These are phyloP conservation scores for Alternaria brassicae DNA, from an alignment of 2,329 filamentous ascomycete genomes.

Conservation along the genomic window DNA sequence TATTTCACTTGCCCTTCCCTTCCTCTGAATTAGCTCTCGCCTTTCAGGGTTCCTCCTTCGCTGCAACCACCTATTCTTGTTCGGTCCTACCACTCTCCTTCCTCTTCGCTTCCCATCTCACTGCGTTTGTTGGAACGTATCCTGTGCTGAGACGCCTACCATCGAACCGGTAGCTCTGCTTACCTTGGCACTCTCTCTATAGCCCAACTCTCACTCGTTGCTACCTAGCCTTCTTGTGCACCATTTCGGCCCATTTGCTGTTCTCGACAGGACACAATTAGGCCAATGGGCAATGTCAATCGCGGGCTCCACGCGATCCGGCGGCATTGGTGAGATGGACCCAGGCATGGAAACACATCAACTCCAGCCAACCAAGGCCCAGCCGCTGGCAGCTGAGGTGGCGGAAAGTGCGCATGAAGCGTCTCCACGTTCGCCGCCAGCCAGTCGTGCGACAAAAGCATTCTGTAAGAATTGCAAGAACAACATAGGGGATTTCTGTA, in stretches of 20 bases:
- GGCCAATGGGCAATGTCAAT: slow-evolving; percentile 4
- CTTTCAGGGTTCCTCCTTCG: not conserved
- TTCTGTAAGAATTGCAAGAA: slow-evolving; percentile 40
- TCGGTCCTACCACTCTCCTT: not conserved
- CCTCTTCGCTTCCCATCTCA: slow-evolving; percentile 6
- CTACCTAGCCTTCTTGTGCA: slow-evolving; percentile 4
- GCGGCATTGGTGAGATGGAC: slow-evolving; percentile 8
- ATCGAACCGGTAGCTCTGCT: not conserved
- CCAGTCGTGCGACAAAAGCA: slow-evolving; percentile 35
- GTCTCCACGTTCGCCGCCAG: slow-evolving; percentile 19
- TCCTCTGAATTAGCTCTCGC: slow-evolving; percentile 20
- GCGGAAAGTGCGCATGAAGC: slow-evolving; percentile 21
- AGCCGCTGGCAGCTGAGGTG: slow-evolving; percentile 11
- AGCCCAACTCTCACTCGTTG: not conserved
- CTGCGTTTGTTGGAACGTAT: slow-evolving; percentile 1
- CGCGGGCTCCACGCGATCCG: not conserved
- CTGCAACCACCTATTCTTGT: slow-evolving; percentile 1
- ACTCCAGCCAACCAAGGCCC: slow-evolving; percentile 20
- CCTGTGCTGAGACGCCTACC: not conserved
- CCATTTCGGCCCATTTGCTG: slow-evolving; percentile 6
- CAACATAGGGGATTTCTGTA: slow-evolving; percentile 48
- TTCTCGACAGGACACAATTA: not conserved
- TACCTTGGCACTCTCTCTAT: not conserved
- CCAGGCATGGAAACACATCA: slow-evolving; percentile 12
- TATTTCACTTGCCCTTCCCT: slow-evolving; percentile 23